These are phyloP conservation scores for Fragaria iinumae DNA, from an alignment of 306 rosid species.

Conservation along the genomic window DNA sequence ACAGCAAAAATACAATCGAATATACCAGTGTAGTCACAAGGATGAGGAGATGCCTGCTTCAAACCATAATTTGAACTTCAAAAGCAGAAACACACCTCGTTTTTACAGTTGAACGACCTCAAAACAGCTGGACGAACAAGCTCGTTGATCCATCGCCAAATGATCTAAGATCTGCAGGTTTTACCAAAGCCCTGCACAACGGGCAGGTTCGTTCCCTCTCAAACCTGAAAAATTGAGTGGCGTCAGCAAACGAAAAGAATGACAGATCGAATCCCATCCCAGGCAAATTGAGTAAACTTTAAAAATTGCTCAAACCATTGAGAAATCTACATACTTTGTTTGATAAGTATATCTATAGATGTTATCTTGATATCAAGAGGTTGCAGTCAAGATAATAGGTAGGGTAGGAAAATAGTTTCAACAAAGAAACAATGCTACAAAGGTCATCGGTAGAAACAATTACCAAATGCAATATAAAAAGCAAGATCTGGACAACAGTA, in stretches of 20 bases:
- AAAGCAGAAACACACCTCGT: slow-evolving; percentile 48
- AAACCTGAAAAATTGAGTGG: slow-evolving; percentile 54
- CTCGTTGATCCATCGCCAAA: slow-evolving; percentile 97
- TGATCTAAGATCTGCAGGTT: slow-evolving; percentile 91
- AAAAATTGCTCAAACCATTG: not conserved
- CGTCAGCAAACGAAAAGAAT: slow-evolving; percentile 17
- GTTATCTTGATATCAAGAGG: not conserved
- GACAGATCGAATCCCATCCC: not conserved
- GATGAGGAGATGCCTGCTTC: slow-evolving; percentile 48
- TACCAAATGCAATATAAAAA: not conserved
- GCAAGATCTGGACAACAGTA: not conserved
- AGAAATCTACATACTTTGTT: too few species aligned
- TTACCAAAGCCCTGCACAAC: slow-evolving; percentile 94
- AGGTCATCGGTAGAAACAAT: not conserved
- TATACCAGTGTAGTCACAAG: slow-evolving; percentile 45
- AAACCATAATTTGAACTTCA: slow-evolving; percentile 38
- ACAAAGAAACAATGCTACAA: not conserved
- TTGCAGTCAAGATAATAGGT: not conserved
- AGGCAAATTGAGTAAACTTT: not conserved
- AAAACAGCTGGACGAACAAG: slow-evolving; percentile 86
- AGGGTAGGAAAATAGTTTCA: not conserved
- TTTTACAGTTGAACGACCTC: slow-evolving; percentile 31
- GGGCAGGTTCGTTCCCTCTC: slow-evolving; percentile 99
- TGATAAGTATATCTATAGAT: not conserved
- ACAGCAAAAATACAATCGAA: slow-evolving; percentile 34